Evolutionary conservation across 2,329 filamentous ascomycete genomes (phyloP).

Genomic region (Penicillium paneum): DNA sequence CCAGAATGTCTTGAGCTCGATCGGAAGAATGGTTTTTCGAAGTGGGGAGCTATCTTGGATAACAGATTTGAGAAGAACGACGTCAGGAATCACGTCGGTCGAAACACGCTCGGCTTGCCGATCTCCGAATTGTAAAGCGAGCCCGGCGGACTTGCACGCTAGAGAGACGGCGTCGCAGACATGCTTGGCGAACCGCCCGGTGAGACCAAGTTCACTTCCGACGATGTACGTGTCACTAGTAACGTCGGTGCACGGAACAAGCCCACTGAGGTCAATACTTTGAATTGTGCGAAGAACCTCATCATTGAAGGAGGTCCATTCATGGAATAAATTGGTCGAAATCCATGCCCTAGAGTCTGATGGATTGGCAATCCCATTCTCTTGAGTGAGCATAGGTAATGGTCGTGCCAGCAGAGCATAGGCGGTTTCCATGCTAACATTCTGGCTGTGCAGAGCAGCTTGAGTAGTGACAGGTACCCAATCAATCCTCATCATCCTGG

Average conservation of each 20-base stretch:
- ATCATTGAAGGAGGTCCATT: not conserved
- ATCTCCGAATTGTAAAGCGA: too few relatives aligned
- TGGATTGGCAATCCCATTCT: not conserved
- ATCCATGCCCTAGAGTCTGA: not conserved
- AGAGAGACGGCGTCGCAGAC: too few relatives aligned
- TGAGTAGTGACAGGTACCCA: too few relatives aligned
- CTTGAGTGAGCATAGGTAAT: not conserved
- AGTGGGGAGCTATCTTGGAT: not conserved
- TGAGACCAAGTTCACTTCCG: too few relatives aligned
- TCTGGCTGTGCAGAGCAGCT: too few relatives aligned
- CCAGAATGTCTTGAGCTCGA: not conserved
- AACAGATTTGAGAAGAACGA: not conserved
- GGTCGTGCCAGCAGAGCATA: not conserved
- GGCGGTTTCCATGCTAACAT: not conserved
- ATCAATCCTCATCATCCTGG: too few relatives aligned
- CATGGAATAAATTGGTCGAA: not conserved
- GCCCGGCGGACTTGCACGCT: too few relatives aligned
- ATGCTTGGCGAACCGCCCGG: too few relatives aligned
- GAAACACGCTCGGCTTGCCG: too few relatives aligned
- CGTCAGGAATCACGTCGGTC: too few relatives aligned
- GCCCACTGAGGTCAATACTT: not conserved
- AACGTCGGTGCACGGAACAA: not conserved
- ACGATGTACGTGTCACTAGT: too few relatives aligned
- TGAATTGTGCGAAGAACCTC: not conserved
- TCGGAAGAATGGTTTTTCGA: not conserved